A percentile compares a stretch with the other conserved stretches of the same genome.
Evolutionary conservation across 331 rosid genomes (phyloP).

Genomic region (Rhamnella rubrinervis): DNA sequence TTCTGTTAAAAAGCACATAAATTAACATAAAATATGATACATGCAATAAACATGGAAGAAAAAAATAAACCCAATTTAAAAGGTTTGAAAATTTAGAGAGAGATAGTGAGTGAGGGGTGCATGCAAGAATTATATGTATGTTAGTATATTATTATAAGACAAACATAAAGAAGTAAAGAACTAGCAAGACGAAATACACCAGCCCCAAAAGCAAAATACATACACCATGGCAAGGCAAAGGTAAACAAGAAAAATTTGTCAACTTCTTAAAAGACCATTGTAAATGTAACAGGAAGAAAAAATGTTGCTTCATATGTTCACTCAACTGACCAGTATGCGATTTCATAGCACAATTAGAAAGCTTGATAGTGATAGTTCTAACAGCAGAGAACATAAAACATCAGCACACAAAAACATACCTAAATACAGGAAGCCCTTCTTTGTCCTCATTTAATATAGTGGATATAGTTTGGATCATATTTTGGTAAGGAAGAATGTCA

Average conservation of each 20-base stretch:
- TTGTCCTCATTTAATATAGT: conserved; percentile 68
- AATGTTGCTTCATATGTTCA: not conserved
- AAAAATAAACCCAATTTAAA: too few species aligned
- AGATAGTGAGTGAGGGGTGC: too few species aligned
- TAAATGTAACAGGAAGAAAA: conserved; percentile 1
- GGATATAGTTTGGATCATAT: conserved; percentile 60
- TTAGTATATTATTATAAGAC: too few species aligned
- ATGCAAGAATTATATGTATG: too few species aligned
- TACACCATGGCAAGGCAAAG: conserved; percentile 5
- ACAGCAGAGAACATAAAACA: conserved; percentile 2
- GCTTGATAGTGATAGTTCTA: not conserved
- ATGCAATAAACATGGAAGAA: too few species aligned
- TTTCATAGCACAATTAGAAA: conserved; percentile 11
- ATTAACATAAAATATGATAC: too few species aligned
- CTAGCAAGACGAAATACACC: too few species aligned
- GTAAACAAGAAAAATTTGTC: conserved; percentile 1
- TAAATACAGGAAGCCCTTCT: conserved; percentile 85
- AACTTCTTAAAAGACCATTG: not conserved
- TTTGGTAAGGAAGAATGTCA: conserved; percentile 66
- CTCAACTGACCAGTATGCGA: not conserved
- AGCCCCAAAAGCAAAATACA: not conserved
- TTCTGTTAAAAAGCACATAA: not conserved
- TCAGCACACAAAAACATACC: conserved; percentile 48
- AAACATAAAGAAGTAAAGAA: too few species aligned
- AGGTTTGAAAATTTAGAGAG: too few species aligned